phyloP scores from a whole-genome alignment of 2,329 filamentous ascomycete species.

The Colletotrichum tropicale region DNA sequence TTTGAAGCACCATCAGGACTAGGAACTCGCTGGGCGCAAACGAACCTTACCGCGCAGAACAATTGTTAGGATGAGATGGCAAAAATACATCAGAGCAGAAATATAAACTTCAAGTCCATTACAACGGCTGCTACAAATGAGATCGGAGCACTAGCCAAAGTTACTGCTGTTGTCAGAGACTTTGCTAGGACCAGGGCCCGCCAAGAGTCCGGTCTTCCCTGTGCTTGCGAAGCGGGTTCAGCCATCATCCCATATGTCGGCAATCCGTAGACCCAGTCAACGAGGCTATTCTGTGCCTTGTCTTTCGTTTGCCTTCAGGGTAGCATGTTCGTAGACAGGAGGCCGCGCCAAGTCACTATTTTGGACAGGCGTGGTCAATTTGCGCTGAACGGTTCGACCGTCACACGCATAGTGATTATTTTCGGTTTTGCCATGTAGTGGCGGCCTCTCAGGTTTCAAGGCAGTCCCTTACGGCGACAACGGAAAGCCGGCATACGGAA shows the following conservation, averaged over 20 bases:
- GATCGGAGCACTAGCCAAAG: neutral
- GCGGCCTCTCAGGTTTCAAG: neutral
- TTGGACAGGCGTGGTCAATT: neutral
- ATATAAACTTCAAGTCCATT: too few relatives aligned
- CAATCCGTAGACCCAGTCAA: too few relatives aligned
- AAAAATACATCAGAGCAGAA: too few relatives aligned
- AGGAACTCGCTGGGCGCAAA: too few relatives aligned
- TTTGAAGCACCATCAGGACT: too few relatives aligned
- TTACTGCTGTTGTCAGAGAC: neutral
- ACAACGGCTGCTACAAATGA: neutral
- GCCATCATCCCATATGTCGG: accelerated
- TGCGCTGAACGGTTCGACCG: neutral
- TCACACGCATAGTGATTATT: neutral
- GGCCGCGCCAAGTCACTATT: neutral
- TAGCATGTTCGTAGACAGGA: too few relatives aligned
- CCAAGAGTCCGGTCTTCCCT: neutral
- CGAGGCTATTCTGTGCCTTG: too few relatives aligned
- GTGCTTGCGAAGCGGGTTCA: neutral
- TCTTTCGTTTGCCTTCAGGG: too few relatives aligned
- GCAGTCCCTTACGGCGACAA: neutral
- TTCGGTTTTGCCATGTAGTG: neutral
- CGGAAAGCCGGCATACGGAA: neutral
- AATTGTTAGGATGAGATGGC: too few relatives aligned
- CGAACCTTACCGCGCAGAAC: too few relatives aligned
- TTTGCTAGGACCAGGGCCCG: neutral